Evolutionary conservation across 495 filamentous ascomycete species (phyloP), one percentile per base, ranked within the genome.

Genomic region (Podospora bellae-mahoneyi): DNA sequence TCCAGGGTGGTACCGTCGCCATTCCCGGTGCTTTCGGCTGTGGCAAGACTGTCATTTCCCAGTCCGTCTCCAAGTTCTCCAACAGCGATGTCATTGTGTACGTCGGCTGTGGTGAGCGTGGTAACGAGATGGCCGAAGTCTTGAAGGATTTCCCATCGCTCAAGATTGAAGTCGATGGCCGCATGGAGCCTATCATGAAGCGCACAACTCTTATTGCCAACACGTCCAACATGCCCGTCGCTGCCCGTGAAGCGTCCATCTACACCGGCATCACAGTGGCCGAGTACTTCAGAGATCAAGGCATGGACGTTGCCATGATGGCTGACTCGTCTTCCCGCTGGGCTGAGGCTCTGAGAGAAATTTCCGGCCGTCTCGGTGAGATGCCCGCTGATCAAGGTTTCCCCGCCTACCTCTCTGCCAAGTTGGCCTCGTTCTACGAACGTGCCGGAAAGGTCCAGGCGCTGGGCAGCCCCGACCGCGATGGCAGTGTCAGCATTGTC

Each of bases 381-480:
- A 99, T 99, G 95, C 95, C 95, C 78, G 96, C 95, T 78, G 95
- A 98, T 80, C 95, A 99, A 79, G 95, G 95, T 86, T 99, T 97
- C 89, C 95, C 95, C 44, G 95, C 95, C 64, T 99, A 99, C 76
- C 86, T 99, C 62, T 90, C 92, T 80, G 92, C 95, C 61, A 99
- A 99, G 81, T 85, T 99, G 62, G 95, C 95, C 66, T 96, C 92
- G 72, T 99, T 99, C 86, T 99, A 99, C 86, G 96, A 98, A 78
- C 93, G 95, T 82, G 94, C 95, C 66, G 95, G 95, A 62, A 91
- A 92, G 80, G 91, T 91, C 64, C 85, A 86, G 74, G 85, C 91
- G 66, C 86, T 98, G 26, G 96, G 96, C 74, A 94, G 91, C 76
- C 95, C 96, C 13, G 88, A 91, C 71, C 87, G 96, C 65, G 82